These are phyloP conservation scores for Lichtheimia ornata DNA, from an alignment of 371 early-diverging fungal genomes.

Conservation along the genomic window DNA sequence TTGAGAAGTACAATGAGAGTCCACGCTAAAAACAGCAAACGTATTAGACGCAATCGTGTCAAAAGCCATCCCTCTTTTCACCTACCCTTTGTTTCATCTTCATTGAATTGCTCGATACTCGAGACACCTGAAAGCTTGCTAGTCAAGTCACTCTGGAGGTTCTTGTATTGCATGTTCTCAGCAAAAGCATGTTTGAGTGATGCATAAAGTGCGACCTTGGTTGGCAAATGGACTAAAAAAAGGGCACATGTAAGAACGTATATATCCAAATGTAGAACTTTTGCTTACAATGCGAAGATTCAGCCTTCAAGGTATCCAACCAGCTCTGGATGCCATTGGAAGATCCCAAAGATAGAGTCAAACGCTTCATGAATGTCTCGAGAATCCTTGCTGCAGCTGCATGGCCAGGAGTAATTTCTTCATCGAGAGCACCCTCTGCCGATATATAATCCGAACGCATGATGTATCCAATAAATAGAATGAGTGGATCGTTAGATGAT, in stretches of 20 bases:
- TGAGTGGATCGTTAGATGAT: not conserved
- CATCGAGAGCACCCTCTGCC: not conserved
- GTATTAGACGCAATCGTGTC: not conserved
- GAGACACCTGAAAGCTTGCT: constrained; percentile 35
- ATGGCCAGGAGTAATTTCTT: not conserved
- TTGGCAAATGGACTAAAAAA: constrained; percentile 25
- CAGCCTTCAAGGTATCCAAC: constrained; percentile 32
- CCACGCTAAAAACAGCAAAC: constrained; percentile 22
- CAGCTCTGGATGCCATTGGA: constrained; percentile 25
- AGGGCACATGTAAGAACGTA: not conserved
- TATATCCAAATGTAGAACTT: not conserved
- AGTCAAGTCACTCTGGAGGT: constrained; percentile 43
- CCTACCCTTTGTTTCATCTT: constrained; percentile 18
- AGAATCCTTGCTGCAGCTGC: constrained; percentile 8
- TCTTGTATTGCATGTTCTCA: constrained; percentile 19
- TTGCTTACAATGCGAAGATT: constrained; percentile 8
- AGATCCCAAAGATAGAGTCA: not conserved
- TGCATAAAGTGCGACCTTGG: constrained; percentile 32
- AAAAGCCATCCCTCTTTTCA: not conserved
- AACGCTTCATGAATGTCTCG: not conserved
- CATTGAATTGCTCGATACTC: constrained; percentile 25
- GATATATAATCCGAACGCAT: not conserved
- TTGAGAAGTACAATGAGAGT: constrained; percentile 32
- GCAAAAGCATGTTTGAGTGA: constrained; percentile 30
- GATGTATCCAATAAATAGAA: not conserved